These are phyloP conservation scores for Penicillium sp. DNA, from an alignment of 2,329 filamentous ascomycete species.

Conservation along the genomic window DNA sequence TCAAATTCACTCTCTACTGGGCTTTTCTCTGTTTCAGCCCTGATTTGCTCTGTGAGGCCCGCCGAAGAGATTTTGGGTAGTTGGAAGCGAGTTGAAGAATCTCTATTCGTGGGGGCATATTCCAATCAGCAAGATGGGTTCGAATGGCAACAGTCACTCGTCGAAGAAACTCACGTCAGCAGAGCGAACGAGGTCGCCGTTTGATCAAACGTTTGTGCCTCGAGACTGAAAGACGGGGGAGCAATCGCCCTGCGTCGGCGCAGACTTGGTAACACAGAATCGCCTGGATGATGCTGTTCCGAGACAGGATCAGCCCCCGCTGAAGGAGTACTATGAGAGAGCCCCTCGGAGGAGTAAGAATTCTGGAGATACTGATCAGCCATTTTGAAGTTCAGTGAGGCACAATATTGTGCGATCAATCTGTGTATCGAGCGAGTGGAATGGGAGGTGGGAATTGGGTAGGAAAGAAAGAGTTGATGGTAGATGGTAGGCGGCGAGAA, in stretches of 20 bases:
- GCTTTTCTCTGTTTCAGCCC: neutral
- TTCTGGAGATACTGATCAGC: neutral
- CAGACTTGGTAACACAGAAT: neutral
- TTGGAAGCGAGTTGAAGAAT: slow-evolving; percentile 1
- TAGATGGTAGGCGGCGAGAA: too few species aligned
- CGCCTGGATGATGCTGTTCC: neutral
- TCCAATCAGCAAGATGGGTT: neutral
- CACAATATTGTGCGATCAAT: neutral
- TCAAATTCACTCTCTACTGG: neutral
- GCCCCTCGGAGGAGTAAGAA: neutral
- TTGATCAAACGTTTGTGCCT: neutral
- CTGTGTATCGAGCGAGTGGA: too few species aligned
- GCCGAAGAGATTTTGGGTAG: slow-evolving; percentile 6
- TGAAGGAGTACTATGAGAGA: neutral
- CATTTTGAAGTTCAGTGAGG: neutral
- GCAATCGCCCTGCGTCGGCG: neutral
- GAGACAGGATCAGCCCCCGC: neutral
- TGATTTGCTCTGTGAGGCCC: slow-evolving; percentile 1
- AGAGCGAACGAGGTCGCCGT: neutral
- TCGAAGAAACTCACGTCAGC: neutral
- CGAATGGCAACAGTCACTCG: neutral
- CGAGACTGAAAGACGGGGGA: neutral
- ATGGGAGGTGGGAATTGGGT: too few species aligned
- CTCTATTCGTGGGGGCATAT: neutral
- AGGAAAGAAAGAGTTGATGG: too few species aligned